Evolutionary conservation across 73 alveolate species (phyloP).

Genomic region (Paramecium tetraurelia): DNA sequence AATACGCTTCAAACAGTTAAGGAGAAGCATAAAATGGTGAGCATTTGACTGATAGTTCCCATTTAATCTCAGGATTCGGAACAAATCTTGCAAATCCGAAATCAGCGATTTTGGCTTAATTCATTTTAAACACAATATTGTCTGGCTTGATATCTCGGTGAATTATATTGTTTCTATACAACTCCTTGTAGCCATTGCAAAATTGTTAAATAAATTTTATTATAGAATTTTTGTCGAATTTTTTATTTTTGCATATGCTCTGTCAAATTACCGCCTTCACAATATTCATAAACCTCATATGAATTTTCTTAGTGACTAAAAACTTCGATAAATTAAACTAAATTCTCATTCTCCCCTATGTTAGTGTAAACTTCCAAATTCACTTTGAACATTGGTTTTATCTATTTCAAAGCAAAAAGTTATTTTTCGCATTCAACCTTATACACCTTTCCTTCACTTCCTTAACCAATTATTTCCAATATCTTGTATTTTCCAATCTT

Average conservation of each 20-base stretch:
- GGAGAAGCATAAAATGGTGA: slow-evolving; percentile 79
- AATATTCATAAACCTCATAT: background rate
- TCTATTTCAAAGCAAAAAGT: background rate
- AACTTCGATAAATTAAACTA: background rate
- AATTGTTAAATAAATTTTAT: background rate
- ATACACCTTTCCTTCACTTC: background rate
- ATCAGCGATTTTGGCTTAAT: slow-evolving; percentile 63
- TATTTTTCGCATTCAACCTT: background rate
- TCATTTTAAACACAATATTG: slow-evolving; percentile 60
- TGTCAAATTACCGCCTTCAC: background rate
- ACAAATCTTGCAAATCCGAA: slow-evolving; percentile 59
- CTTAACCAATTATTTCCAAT: background rate
- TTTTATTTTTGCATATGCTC: background rate
- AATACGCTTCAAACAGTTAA: slow-evolving; percentile 74
- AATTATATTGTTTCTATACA: slow-evolving; percentile 40
- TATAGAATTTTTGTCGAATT: background rate
- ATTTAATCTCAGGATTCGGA: background rate
- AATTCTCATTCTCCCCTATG: background rate
- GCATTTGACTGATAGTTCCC: background rate
- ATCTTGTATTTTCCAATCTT: background rate
- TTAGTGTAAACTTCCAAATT: background rate
- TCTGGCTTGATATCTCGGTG: slow-evolving; percentile 76
- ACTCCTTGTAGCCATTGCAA: background rate
- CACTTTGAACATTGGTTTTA: background rate
- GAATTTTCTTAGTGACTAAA: background rate